phyloP scores from a whole-genome alignment of 192 early-diverging fungal genomes.

The Linnemannia zychae region DNA sequence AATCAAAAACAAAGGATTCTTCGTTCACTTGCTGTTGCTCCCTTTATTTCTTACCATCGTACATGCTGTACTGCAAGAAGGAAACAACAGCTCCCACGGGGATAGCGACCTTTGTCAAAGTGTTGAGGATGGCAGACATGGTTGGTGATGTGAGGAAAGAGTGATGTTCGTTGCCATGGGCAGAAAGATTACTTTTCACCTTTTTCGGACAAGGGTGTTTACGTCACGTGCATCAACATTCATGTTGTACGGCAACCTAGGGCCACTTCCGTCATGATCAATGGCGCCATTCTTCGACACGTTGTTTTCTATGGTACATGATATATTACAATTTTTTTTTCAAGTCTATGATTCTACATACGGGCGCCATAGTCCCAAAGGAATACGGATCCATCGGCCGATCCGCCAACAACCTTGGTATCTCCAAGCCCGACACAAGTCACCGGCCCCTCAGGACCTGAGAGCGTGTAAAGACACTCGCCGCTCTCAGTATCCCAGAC shows the following conservation, averaged over 20 bases:
- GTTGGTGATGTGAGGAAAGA: not conserved
- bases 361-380: slow-evolving; percentile 84
- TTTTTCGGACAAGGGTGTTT: slow-evolving; percentile 1
- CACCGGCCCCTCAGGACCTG: slow-evolving; percentile 76
- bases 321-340: not conserved
- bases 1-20: not conserved
- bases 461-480: slow-evolving; percentile 73
- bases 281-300: not conserved
- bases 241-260: not conserved
- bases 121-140: slow-evolving; percentile 73
- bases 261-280: not conserved
- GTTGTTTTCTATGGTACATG: not conserved
- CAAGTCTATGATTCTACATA: not conserved
- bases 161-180: not conserved
- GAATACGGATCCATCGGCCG: slow-evolving; percentile 83
- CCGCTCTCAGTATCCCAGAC: slow-evolving; percentile 85
- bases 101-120: slow-evolving; percentile 85
- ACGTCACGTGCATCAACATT: not conserved
- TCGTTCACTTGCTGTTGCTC: not conserved
- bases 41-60: slow-evolving; percentile 80
- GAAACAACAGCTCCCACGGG: slow-evolving; percentile 78
- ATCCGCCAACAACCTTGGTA: slow-evolving; percentile 88
- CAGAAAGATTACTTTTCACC: not conserved
- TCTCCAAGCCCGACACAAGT: slow-evolving; percentile 88
- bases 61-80: slow-evolving; percentile 88